Conservation (phyloP, 441 rosid genomes). For the Populus hybrid region DNA sequence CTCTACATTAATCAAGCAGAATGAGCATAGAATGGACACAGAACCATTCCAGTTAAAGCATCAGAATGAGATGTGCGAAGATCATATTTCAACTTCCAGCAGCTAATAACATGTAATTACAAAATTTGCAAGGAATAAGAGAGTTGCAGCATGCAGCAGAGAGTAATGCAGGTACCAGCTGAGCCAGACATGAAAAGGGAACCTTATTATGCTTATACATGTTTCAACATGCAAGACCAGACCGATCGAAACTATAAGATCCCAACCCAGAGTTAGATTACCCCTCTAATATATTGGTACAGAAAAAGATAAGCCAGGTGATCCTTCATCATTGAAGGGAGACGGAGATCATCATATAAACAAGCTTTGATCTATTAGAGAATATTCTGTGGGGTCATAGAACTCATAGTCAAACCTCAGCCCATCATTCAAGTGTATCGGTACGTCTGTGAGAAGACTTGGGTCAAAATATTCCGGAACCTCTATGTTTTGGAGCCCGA, state of each 20-base stretch:
- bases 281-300: constrained; percentile 21
- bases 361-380: constrained; percentile 59
- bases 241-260: constrained; percentile 28
- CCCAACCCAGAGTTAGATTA: constrained; percentile 30
- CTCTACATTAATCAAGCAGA: not conserved
- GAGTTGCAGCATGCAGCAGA: not conserved
- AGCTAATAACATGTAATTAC: not conserved
- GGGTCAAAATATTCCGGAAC: constrained; percentile 44
- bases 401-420: constrained; percentile 60
- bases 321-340: constrained; percentile 10
- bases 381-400: constrained; percentile 61
- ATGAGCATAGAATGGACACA: not conserved
- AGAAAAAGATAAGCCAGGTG: constrained; percentile 19
- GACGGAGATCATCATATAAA: constrained; percentile 52
- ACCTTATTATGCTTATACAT: constrained; percentile 36
- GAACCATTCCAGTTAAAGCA: not conserved
- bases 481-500: constrained; percentile 46
- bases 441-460: constrained; percentile 40
- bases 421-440: constrained; percentile 44
- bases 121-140: constrained; percentile 16
- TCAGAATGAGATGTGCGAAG: not conserved
- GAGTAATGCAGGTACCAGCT: constrained; percentile 8
- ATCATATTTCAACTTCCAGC: not conserved
- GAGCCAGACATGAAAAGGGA: constrained; percentile 23
- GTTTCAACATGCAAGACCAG: constrained; percentile 30